These are phyloP conservation scores for Castanea sativa DNA, from an alignment of 306 rosid species.

Conservation along the genomic window DNA sequence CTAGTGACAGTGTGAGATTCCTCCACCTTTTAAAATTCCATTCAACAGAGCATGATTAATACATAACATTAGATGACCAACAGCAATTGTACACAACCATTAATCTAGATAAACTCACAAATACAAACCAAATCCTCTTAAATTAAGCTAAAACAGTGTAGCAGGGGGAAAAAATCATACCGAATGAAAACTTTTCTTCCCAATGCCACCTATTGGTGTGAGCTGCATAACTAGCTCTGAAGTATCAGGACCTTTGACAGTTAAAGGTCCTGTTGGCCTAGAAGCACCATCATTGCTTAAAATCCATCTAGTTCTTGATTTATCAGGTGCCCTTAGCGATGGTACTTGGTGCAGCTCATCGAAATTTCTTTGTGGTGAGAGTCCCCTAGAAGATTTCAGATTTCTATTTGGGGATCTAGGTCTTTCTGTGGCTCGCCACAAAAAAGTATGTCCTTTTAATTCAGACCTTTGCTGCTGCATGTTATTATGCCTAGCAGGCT, in stretches of 20 bases:
- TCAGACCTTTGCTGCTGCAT: conserved; percentile 28
- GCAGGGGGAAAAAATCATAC: conserved; percentile 22
- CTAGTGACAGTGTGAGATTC: conserved; percentile 42
- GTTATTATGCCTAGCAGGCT: conserved; percentile 22
- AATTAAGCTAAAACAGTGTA: not conserved
- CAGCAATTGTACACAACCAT: not conserved
- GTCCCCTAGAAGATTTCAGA: conserved; percentile 21
- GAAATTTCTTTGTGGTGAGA: conserved; percentile 37
- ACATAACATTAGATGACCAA: not conserved
- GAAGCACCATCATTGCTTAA: conserved; percentile 29
- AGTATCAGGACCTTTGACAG: conserved; percentile 30
- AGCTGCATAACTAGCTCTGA: conserved; percentile 27
- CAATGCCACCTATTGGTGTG: conserved; percentile 27
- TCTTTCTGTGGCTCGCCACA: conserved; percentile 27
- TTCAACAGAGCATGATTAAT: not conserved
- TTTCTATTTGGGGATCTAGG: conserved; percentile 37
- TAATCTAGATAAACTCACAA: not conserved
- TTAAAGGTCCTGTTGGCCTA: conserved; percentile 23
- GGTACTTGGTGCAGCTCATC: conserved; percentile 27
- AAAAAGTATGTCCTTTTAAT: conserved; percentile 19
- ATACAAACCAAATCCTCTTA: not conserved
- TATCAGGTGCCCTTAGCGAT: conserved; percentile 25
- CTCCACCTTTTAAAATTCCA: conserved; percentile 32
- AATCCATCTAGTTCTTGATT: conserved; percentile 33
- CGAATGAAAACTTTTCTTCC: conserved; percentile 29